Evolutionary conservation across 768 basidiomycete species (phyloP).

Genomic region (Suillus tomentosus): DNA sequence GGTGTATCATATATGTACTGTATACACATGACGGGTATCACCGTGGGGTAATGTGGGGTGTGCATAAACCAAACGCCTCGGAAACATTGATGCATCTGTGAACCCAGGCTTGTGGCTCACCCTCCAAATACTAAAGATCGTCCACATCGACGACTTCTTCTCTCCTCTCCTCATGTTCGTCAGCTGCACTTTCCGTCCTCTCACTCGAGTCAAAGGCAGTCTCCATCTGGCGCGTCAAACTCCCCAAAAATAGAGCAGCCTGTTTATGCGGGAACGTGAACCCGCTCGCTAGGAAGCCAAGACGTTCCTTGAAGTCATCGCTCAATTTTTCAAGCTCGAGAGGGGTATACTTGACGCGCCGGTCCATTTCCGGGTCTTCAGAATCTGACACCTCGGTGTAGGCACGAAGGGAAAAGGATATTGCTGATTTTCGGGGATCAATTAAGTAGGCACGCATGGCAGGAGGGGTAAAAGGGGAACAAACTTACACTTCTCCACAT

Average conservation of each 20-base stretch:
- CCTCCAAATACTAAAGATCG: background rate
- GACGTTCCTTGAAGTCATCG: slow-evolving; percentile 51
- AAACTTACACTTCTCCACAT: slow-evolving; percentile 34
- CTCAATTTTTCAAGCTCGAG: slow-evolving; percentile 63
- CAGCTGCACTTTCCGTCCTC: background rate
- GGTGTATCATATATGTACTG: background rate
- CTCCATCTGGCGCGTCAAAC: slow-evolving; percentile 6
- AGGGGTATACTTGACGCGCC: slow-evolving; percentile 57
- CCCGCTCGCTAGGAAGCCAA: slow-evolving; percentile 61
- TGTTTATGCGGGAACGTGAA: slow-evolving; percentile 75
- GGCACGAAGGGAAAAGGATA: slow-evolving; percentile 60
- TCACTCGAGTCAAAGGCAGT: background rate
- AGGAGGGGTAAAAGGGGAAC: background rate
- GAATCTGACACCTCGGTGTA: slow-evolving; percentile 41
- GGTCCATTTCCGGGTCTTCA: slow-evolving; percentile 35
- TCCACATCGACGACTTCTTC: background rate
- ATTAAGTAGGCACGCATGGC: slow-evolving; percentile 13
- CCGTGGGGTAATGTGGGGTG: background rate
- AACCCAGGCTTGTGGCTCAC: background rate
- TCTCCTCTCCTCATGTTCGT: background rate
- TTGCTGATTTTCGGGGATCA: slow-evolving; percentile 38
- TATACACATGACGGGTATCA: background rate
- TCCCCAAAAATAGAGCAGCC: slow-evolving; percentile 58
- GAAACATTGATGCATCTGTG: background rate
- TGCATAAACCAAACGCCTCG: background rate